Evolutionary conservation across 768 basidiomycete genomes (phyloP).

Genomic region (Boletus bicolor): DNA sequence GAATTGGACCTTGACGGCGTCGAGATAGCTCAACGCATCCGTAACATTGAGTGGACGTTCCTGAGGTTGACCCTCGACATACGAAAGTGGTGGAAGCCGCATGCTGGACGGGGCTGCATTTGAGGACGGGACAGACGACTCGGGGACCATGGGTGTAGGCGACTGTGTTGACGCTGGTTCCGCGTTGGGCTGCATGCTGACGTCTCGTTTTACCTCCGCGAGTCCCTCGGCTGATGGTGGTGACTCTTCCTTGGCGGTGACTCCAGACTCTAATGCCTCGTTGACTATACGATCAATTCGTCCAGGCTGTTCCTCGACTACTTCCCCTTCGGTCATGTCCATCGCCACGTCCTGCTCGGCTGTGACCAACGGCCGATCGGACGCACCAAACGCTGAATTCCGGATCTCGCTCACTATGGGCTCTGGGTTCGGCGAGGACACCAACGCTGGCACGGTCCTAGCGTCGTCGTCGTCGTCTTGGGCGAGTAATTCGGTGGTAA

Average conservation of each 20-base stretch:
- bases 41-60: slow-evolving; percentile 56
- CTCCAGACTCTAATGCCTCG: background rate
- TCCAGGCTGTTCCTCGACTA: slow-evolving; percentile 11
- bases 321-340: slow-evolving; percentile 20
- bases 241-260: slow-evolving; percentile 4
- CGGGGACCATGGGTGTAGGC: slow-evolving; percentile 11
- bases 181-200: slow-evolving; percentile 21
- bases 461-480: slow-evolving; percentile 3
- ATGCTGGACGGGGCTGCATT: slow-evolving; percentile 1
- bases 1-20: slow-evolving; percentile 62
- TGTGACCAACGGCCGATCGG: slow-evolving; percentile 24
- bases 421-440: slow-evolving; percentile 11
- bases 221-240: slow-evolving; percentile 12
- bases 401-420: slow-evolving; percentile 1
- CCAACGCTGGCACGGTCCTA: background rate
- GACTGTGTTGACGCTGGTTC: slow-evolving; percentile 11
- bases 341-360: slow-evolving; percentile 25
- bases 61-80: slow-evolving; percentile 23
- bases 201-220: slow-evolving; percentile 19
- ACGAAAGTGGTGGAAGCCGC: slow-evolving; percentile 23
- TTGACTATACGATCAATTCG: slow-evolving; percentile 5
- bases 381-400: slow-evolving; percentile 6
- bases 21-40: slow-evolving; percentile 61
- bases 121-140: slow-evolving; percentile 5
- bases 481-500: background rate